phyloP scores from a whole-genome alignment of 768 basidiomycete species.

The Phlebiopsis gigantea region DNA sequence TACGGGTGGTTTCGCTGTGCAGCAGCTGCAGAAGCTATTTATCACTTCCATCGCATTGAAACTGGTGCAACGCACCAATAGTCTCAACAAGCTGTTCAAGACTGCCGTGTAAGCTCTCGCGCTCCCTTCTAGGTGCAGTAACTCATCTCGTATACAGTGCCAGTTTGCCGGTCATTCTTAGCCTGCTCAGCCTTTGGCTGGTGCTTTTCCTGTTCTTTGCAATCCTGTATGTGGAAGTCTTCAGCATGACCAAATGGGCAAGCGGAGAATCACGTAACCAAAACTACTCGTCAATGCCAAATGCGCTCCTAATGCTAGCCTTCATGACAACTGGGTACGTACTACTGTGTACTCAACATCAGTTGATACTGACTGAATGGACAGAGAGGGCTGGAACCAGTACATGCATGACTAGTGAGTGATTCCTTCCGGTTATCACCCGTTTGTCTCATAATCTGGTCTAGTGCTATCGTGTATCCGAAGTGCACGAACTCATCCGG shows the following conservation, averaged over 20 bases:
- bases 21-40: conserved; percentile 85
- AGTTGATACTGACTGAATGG: conserved; percentile 8
- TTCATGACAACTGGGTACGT: conserved; percentile 91
- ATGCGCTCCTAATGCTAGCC: conserved; percentile 80
- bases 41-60: conserved; percentile 92
- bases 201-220: conserved; percentile 88
- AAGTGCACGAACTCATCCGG: conserved; percentile 60
- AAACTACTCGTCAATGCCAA: conserved; percentile 79
- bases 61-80: conserved; percentile 82
- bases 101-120: conserved; percentile 83
- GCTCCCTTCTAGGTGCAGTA: neutral
- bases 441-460: conserved; percentile 6
- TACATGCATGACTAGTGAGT: conserved; percentile 96
- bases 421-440: neutral
- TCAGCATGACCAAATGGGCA: conserved; percentile 85
- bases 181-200: conserved; percentile 82
- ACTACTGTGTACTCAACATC: neutral
- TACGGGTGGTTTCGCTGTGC: conserved; percentile 41
- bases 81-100: conserved; percentile 93
- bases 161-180: conserved; percentile 81
- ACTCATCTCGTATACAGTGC: conserved; percentile 41
- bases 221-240: conserved; percentile 85
- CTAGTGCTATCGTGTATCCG: conserved; percentile 70
- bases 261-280: conserved; percentile 58
- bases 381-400: conserved; percentile 92